These are phyloP conservation scores for Euphorbia celastroides DNA, from an alignment of 441 rosid species.

Conservation along the genomic window DNA sequence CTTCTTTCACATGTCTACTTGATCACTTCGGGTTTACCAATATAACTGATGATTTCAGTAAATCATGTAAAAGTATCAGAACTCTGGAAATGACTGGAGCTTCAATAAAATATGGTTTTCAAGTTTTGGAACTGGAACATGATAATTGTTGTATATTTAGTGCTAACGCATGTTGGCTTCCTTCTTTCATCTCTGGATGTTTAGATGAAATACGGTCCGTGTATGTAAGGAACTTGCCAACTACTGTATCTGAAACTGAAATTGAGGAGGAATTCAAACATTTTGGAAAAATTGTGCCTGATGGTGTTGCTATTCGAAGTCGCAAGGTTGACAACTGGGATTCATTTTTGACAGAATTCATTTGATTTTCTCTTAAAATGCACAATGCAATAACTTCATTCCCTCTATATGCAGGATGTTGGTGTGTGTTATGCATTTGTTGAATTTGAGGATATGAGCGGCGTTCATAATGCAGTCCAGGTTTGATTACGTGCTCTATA, in stretches of 20 bases:
- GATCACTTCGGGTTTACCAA: background rate
- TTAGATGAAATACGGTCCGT: slow-evolving; percentile 65
- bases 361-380: background rate
- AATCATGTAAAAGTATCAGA: background rate
- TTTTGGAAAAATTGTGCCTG: slow-evolving; percentile 50
- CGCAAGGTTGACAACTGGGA: slow-evolving; percentile 46
- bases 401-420: slow-evolving; percentile 45
- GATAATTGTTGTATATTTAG: background rate
- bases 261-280: slow-evolving; percentile 65
- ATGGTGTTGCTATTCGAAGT: slow-evolving; percentile 63
- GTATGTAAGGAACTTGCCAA: slow-evolving; percentile 55
- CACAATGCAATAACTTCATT: slow-evolving; percentile 11
- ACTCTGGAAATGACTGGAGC: background rate
- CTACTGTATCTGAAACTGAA: slow-evolving; percentile 50
- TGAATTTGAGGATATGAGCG: slow-evolving; percentile 56
- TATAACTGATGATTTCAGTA: slow-evolving; percentile 7
- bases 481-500: slow-evolving; percentile 24
- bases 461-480: slow-evolving; percentile 54
- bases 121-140: background rate
- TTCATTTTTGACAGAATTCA: slow-evolving; percentile 6
- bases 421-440: slow-evolving; percentile 78
- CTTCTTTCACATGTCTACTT: too few species aligned
- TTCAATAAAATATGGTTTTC: background rate
- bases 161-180: background rate
- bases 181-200: background rate